phyloP scores from a whole-genome alignment of 306 rosid genomes.

The Lablab purpureus region DNA sequence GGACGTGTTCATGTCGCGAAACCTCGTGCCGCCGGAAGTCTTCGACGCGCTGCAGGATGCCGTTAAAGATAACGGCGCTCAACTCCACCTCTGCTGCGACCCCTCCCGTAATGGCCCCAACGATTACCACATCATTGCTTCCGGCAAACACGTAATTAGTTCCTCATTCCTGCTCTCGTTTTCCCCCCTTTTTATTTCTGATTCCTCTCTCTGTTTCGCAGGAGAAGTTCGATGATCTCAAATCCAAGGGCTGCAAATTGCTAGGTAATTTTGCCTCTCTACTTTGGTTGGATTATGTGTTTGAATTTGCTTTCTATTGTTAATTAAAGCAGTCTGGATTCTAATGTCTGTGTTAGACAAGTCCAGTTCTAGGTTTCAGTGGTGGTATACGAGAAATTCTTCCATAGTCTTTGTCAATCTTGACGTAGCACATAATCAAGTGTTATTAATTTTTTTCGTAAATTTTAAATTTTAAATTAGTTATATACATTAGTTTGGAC shows the following conservation, averaged over 20 bases:
- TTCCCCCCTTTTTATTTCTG: background rate
- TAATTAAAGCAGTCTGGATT: slow-evolving; percentile 22
- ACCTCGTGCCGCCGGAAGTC: slow-evolving; percentile 87
- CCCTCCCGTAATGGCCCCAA: slow-evolving; percentile 75
- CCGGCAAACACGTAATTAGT: slow-evolving; percentile 70
- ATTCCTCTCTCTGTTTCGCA: slow-evolving; percentile 37
- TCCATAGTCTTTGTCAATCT: background rate
- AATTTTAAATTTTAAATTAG: background rate
- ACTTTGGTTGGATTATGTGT: background rate
- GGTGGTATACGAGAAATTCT: background rate
- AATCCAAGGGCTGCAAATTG: slow-evolving; percentile 80
- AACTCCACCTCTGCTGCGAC: slow-evolving; percentile 83
- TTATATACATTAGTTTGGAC: background rate
- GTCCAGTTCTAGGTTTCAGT: slow-evolving; percentile 9
- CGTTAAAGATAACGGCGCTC: slow-evolving; percentile 81
- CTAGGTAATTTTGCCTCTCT: slow-evolving; percentile 55
- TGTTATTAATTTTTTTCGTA: background rate
- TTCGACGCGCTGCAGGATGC: slow-evolving; percentile 90
- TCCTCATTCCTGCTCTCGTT: background rate
- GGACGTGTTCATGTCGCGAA: slow-evolving; percentile 87
- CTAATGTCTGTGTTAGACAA: background rate
- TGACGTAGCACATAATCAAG: background rate
- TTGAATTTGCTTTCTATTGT: slow-evolving; percentile 4
- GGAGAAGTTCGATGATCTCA: slow-evolving; percentile 87
- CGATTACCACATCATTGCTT: slow-evolving; percentile 85